Base-by-base conservation (phyloP, 2,329 filamentous ascomycete species). In the Furcasterigmium sp. region DNA sequence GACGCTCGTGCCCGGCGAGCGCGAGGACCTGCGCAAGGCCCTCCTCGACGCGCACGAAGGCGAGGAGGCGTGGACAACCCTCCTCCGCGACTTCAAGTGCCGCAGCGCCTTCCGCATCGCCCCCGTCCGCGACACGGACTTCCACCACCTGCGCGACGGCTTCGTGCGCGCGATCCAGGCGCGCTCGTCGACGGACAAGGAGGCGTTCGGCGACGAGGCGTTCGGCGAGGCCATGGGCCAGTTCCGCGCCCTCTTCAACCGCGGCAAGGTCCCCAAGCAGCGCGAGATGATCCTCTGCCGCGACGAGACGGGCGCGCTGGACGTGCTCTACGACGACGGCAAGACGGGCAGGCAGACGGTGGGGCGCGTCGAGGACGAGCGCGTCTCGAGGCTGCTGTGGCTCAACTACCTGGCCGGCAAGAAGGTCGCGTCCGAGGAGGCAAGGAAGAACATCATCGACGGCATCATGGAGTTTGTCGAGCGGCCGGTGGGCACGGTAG, bases 81-180 rank as follows among this genome's bases (percentile, higher is more conserved):
- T 95, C 3, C 67, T 97, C 20, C 70, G 72, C 45, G 70, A 82
- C 0, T 73, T 79, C 3, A 76, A 80, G 0, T 79, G 91, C n/a
- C 73, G 89, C 43, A 91, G 83, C 20, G 78, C 84, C 0, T 82
- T 95, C 67, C 79, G 91, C 37, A 85, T 98, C 50, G 82, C 91
- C 3, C 93, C 93, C 0, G 90, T 89, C n/a, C 77, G 89, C 29
- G 90, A 94, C 63, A 98, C 93, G 15, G 91, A 97, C 64, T 97
- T 96, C 64, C 81, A 84, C 51, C 93, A 98, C 62, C 65, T 98
- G 49, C 80, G 91, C 32, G 93, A 98, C 59, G 93, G 87, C 1
- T 94, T 91, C 70, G 87, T 96, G 46, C 80, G 90, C 6, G 86
- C 87, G 18, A 85, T 98, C 50, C 86, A 87, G 42, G 84, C 79